phyloP scores from a whole-genome alignment of 345 rosid genomes.

The Cochlearia excelsa region DNA sequence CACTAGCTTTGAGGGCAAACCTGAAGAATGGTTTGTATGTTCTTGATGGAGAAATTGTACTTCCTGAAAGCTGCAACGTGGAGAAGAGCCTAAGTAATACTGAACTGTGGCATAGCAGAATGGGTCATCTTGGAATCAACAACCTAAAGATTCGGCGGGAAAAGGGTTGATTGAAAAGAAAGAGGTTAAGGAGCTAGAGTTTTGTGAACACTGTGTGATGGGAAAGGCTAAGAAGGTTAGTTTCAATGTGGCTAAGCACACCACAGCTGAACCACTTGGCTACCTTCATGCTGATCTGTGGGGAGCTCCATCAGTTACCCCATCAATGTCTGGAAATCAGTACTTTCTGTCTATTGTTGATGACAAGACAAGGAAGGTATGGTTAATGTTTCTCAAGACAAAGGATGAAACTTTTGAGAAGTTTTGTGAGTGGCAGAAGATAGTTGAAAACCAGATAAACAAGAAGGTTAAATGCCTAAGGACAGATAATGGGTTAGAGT shows the following conservation, averaged over 20 bases:
- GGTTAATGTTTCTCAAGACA: neutral
- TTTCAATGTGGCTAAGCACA: neutral
- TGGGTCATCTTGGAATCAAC: neutral
- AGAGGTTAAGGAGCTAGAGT: neutral
- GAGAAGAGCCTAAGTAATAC: neutral
- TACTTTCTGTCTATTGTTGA: neutral
- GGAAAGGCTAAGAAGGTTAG: neutral
- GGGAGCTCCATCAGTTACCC: no score
- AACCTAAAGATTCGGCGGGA: neutral
- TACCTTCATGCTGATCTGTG: neutral
- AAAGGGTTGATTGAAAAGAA: neutral
- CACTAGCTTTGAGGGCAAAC: neutral
- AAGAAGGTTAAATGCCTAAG: neutral
- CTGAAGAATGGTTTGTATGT: neutral
- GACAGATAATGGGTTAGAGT: neutral
- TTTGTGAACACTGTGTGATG: neutral
- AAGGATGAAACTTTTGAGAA: neutral
- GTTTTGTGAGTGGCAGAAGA: neutral
- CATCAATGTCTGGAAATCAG: neutral
- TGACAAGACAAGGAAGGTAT: neutral
- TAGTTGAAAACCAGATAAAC: neutral
- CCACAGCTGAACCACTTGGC: neutral
- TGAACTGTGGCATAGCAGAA: neutral
- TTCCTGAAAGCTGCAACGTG: neutral
- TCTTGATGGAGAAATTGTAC: neutral